Base-by-base conservation (phyloP, 441 rosid genomes). In the Populus hybrid region DNA sequence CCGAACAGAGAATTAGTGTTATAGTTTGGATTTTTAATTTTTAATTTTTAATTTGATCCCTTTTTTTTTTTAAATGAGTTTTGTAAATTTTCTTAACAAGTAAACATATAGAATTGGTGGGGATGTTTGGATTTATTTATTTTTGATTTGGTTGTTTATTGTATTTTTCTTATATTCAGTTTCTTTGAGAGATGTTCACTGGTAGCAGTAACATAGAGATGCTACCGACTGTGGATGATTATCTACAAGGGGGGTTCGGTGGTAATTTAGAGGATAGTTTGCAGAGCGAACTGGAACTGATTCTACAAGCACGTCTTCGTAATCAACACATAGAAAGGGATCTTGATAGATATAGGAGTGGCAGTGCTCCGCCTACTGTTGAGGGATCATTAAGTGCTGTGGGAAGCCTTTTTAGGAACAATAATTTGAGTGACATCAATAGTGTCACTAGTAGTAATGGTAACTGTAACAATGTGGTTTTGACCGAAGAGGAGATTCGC, bases 321-420 rank as follows among this genome's bases (percentile, higher is more conserved):
- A 83, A 77, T 76, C 88, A 70, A 9, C 90, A 78, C 79, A 74
- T 83, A 71, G 94, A 89, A 65, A 87, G 88, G 75, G 89, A 87
- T 68, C 78, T 88, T 8, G 86, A 88, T 75, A 87, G 86, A 8
- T 86, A 83, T 79, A 85, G 99, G 83, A 87, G 97, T 81, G 99
- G 99, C 42, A 95, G 98, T 82, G 99, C 99, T 1, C 97, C 97
- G 1, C 99, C 99, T 23, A 94, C 97, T 1, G 95, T 92, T 40
- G 95, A 95, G 84, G 99, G 98, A 79, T 91, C 97, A 46, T 81
- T 89, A 50, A 86, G 86, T 75, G 98, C 95, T 8, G 90, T 93
- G 72, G 94, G 88, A 69, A 83, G 92, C 84, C 92, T 90, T 54
- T 88, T 87, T 78, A 76, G 87, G 78, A 85, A 88, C 80, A 76